Evolutionary conservation across 805 yeast species (phyloP).

Genomic region (Saccharomycopsis fibuligera): DNA sequence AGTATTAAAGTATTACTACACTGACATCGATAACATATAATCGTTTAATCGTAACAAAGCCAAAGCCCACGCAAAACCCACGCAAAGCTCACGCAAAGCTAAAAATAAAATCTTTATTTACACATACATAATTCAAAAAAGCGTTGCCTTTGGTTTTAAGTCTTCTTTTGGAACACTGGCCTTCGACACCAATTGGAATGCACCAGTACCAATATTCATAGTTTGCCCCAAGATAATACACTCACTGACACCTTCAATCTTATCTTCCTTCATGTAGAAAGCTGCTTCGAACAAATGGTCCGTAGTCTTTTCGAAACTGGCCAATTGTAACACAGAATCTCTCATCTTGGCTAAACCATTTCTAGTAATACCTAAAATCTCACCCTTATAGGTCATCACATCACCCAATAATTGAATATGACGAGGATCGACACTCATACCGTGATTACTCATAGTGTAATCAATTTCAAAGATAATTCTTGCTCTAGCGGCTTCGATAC

Average conservation of each 20-base stretch:
- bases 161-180: conserved; percentile 40
- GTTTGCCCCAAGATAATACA: conserved; percentile 97
- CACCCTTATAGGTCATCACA: conserved; percentile 98
- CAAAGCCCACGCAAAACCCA: too few relatives aligned
- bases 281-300: conserved; percentile 98
- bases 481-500: conserved; percentile 96
- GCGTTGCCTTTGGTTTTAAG: conserved; percentile 35
- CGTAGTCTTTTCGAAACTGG: conserved; percentile 96
- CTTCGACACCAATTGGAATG: conserved; percentile 75
- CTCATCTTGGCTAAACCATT: conserved; percentile 98
- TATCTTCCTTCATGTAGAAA: conserved; percentile 92
- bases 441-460: conserved; percentile 97
- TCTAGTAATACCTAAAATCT: conserved; percentile 94
- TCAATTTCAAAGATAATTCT: conserved; percentile 92
- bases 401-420: conserved; percentile 96
- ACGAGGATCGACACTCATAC: conserved; percentile 99
- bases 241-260: conserved; percentile 95
- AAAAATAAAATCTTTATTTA: too few relatives aligned
- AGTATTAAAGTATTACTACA: too few relatives aligned
- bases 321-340: conserved; percentile 93
- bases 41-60: too few relatives aligned
- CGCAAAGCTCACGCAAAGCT: too few relatives aligned
- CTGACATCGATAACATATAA: too few relatives aligned
- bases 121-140: too few relatives aligned
- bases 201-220: conserved; percentile 96